Conservation (phyloP, 768 basidiomycete genomes). For the Thelephora aurantiotincta region DNA sequence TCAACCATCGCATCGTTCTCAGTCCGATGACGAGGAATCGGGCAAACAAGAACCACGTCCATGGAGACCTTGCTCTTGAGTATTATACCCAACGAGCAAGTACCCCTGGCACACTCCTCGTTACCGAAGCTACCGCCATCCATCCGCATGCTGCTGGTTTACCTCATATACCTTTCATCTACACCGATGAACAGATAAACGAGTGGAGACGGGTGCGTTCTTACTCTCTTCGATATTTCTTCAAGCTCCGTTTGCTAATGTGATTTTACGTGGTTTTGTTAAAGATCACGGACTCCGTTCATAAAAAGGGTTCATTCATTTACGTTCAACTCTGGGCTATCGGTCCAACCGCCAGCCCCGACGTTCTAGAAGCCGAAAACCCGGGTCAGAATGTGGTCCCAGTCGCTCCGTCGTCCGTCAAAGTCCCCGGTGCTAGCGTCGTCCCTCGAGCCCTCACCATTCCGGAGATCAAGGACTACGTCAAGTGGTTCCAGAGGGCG, state of each 20-base stretch:
- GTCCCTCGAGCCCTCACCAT: slow-evolving; percentile 14
- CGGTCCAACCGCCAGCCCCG: slow-evolving; percentile 26
- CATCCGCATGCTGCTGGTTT: slow-evolving; percentile 34
- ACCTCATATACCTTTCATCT: slow-evolving; percentile 45
- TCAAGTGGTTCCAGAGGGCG: slow-evolving; percentile 13
- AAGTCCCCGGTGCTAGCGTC: not conserved
- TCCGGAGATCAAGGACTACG: slow-evolving; percentile 22
- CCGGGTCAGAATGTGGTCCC: slow-evolving; percentile 2
- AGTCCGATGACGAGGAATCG: slow-evolving; percentile 37
- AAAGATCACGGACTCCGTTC: slow-evolving; percentile 43
- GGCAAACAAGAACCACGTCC: slow-evolving; percentile 22
- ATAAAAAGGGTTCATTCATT: slow-evolving; percentile 36
- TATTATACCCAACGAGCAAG: slow-evolving; percentile 37
- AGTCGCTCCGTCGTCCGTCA: slow-evolving; percentile 15
- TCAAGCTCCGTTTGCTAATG: too few species aligned
- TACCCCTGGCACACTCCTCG: slow-evolving; percentile 35
- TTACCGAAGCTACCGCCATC: slow-evolving; percentile 45
- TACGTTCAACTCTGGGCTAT: slow-evolving; percentile 46
- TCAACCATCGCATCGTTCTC: slow-evolving; percentile 37
- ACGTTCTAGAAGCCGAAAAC: slow-evolving; percentile 22
- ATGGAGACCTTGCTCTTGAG: slow-evolving; percentile 21
- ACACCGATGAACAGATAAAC: slow-evolving; percentile 39
- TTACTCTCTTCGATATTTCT: not conserved
- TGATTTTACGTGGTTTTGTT: not conserved
- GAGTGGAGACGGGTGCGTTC: slow-evolving; percentile 32